A percentile compares a stretch with the other conserved stretches of the same genome.
These are phyloP conservation scores for Pichia norvegensis DNA, from an alignment of 1,139 yeast species.

Conservation along the genomic window DNA sequence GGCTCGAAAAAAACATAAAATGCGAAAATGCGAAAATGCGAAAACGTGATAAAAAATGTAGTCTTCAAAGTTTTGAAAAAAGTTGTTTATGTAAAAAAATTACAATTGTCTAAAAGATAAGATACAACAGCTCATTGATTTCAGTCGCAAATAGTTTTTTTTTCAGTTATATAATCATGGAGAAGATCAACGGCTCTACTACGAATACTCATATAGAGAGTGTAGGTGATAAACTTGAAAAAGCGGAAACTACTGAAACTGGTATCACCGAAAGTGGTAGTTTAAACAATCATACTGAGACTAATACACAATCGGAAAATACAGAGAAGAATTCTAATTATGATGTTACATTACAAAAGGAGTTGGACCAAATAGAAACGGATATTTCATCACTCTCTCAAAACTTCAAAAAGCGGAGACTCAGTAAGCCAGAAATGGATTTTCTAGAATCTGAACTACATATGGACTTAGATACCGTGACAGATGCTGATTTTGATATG, in stretches of 20 bases:
- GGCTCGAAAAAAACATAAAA: too few relatives aligned
- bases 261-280: neutral
- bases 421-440: slow-evolving; percentile 18
- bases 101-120: too few relatives aligned
- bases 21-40: neutral
- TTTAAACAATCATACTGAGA: neutral
- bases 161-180: neutral
- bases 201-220: neutral
- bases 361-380: slow-evolving; percentile 13
- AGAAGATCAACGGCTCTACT: neutral
- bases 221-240: neutral
- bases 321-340: neutral
- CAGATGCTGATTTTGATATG: slow-evolving; percentile 25
- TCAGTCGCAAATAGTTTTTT: too few relatives aligned
- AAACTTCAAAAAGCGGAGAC: slow-evolving; percentile 10
- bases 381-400: slow-evolving; percentile 5
- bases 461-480: slow-evolving; percentile 21
- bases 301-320: neutral
- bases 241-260: neutral
- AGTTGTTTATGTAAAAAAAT: too few relatives aligned
- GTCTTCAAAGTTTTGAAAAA: neutral
- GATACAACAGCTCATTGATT: neutral
- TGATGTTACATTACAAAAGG: slow-evolving; percentile 7
- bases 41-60: too few relatives aligned
- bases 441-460: slow-evolving; percentile 22